Conservation (phyloP, 1,284 basidiomycete species). For the Malassezia cuniculi region DNA sequence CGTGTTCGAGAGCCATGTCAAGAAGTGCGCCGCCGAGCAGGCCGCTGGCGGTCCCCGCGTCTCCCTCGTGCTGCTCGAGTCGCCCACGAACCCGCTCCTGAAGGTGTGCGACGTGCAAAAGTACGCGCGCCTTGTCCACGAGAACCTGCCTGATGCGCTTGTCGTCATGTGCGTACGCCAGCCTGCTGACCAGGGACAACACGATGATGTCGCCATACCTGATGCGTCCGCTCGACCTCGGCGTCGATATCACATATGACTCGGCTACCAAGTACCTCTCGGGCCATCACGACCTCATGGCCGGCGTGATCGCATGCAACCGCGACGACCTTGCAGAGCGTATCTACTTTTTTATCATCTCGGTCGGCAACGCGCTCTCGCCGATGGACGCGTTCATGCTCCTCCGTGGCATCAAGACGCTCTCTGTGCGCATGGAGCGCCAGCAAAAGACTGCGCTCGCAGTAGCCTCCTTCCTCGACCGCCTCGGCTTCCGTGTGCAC, state of each 20-base stretch:
- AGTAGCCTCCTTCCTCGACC: constrained; percentile 74
- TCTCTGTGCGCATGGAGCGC: constrained; percentile 89
- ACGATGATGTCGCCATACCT: constrained; percentile 99
- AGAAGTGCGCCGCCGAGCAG: constrained; percentile 23
- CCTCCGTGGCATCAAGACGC: constrained; percentile 87
- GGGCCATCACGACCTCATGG: constrained; percentile 99
- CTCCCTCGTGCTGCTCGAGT: constrained; percentile 61
- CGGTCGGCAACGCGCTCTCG: constrained; percentile 89
- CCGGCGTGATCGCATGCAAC: constrained; percentile 60
- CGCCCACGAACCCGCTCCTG: constrained; percentile 90
- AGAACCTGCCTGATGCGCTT: constrained; percentile 36
- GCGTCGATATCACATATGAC: constrained; percentile 93
- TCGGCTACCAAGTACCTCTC: constrained; percentile 95
- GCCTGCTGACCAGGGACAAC: no score
- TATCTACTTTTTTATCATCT: constrained; percentile 79
- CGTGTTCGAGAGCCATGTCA: constrained; percentile 31
- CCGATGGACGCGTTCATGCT: constrained; percentile 74
- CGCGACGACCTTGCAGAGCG: constrained; percentile 79
- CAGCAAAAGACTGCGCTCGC: constrained; percentile 72
- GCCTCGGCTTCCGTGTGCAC: constrained; percentile 79
- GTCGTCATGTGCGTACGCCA: no score
- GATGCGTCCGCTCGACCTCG: constrained; percentile 85
- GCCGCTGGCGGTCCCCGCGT: constrained; percentile 26
- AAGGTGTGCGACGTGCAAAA: constrained; percentile 80
- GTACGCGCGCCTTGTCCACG: constrained; percentile 31